Base-by-base conservation (phyloP, 345 rosid species). In the Dimocarpus longan region DNA sequence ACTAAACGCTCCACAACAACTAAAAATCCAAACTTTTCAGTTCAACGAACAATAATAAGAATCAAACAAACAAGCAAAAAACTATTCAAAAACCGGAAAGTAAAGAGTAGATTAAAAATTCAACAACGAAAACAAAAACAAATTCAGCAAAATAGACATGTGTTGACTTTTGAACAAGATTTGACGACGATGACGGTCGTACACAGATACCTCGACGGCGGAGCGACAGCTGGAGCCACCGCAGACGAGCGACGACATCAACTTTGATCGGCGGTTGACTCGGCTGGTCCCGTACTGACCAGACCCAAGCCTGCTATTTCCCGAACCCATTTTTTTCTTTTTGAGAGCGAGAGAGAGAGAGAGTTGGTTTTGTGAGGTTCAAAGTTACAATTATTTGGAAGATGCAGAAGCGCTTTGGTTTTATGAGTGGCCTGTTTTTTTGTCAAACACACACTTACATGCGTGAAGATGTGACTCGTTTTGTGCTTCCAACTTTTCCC, bases 201-300 rank as follows among this genome's bases (percentile, higher is more conserved):
- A n/a, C n/a, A 22, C 65, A 60, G n/a, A n/a, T 54, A 91, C 95
- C 93, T 84, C 85, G 21, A 80, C 66, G 52, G 87, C 62, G 22
- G 82, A 76, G 48, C 79, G 86, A 64, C 90, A 87, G 32, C 88
- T 79, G 62, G 89, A 86, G 78, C 90, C 76, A 64, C 93, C 88
- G 43, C 95, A 91, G 78, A 75, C 40, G 68, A 87, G 69, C 70
- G 88, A 87, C 43, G 87, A 82, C 40, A 87, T 39, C 46, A 77
- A 66, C 71, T 67, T 63, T 78, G 79, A 60, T 71, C 75, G 57
- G 81, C 85, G 84, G 82, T 75, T 84, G 72, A 57, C 70, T 42
- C 86, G 82, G 70, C 82, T 42, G 52, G 52, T 42, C 76, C 82
- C 71, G n/a, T 83, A 54, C 21, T 76, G 81, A 75, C 73, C 82